Percentiles rank a stretch among this genome's conserved stretches.
Evolutionary conservation across 129 eudicot species (phyloP).

Genomic region (Saposhnikovia divaricata): DNA sequence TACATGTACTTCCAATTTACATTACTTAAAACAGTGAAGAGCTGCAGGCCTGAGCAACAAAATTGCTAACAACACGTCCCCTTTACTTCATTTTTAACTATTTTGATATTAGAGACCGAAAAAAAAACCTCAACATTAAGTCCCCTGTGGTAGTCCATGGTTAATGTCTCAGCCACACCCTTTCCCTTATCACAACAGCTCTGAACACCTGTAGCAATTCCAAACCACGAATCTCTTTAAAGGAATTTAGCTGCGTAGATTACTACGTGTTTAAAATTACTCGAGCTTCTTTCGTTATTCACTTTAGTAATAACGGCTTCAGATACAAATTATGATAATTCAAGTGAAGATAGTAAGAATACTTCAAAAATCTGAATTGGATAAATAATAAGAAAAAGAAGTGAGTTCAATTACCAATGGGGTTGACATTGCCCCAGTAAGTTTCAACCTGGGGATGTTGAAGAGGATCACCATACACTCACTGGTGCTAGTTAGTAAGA

Average conservation of each 20-base stretch:
- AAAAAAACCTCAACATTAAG: slow-evolving; percentile 1
- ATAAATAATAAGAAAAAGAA: too few species aligned
- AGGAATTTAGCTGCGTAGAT: slow-evolving; percentile 5
- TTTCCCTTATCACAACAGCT: slow-evolving; percentile 84
- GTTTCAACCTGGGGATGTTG: too few species aligned
- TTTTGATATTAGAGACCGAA: background rate
- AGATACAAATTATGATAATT: too few species aligned
- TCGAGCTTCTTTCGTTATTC: too few species aligned
- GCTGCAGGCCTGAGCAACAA: slow-evolving; percentile 61
- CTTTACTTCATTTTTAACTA: background rate
- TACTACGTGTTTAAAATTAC: background rate
- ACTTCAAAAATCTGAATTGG: too few species aligned
- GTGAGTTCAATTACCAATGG: too few species aligned
- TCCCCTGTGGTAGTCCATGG: slow-evolving; percentile 61
- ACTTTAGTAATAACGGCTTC: too few species aligned
- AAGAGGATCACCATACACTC: too few species aligned
- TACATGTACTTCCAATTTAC: background rate
- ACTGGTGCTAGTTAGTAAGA: too few species aligned
- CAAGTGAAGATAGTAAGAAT: too few species aligned
- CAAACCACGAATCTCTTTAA: background rate
- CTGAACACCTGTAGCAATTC: slow-evolving; percentile 39
- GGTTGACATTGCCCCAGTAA: too few species aligned
- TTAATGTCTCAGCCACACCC: slow-evolving; percentile 71
- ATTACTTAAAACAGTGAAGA: background rate
- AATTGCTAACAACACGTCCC: slow-evolving; percentile 30